These are phyloP conservation scores for Spinacia oleracea DNA, from an alignment of 179 eudicot species.

Conservation along the genomic window DNA sequence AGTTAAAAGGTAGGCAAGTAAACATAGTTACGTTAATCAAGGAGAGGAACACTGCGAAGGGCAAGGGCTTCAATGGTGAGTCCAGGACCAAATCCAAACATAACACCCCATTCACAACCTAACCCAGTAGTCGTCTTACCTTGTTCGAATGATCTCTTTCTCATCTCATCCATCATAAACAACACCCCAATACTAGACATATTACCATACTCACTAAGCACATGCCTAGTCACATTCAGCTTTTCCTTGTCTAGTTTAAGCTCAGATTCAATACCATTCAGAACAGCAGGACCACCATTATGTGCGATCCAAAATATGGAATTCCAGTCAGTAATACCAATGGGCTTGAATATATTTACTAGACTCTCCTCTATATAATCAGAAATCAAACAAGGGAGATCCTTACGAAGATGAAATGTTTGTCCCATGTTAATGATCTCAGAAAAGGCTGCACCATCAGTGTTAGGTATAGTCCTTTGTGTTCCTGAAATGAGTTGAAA, in stretches of 20 bases:
- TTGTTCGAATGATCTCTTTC: constrained; percentile 14
- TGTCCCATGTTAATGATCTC: constrained; percentile 27
- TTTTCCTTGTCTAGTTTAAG: constrained; percentile 18
- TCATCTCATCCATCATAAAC: constrained; percentile 31
- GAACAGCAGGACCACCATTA: constrained; percentile 17
- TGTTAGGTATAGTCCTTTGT: constrained; percentile 20
- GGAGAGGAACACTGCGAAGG: constrained; percentile 18
- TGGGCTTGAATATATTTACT: neutral
- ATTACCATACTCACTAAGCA: constrained; percentile 23
- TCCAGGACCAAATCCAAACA: constrained; percentile 27
- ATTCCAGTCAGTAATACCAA: constrained; percentile 16
- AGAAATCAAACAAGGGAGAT: constrained; percentile 18
- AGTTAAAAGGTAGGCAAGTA: too few relatives aligned
- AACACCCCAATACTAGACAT: constrained; percentile 24
- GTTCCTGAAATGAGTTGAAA: constrained; percentile 13
- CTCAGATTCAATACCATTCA: constrained; percentile 14
- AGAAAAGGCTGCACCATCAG: constrained; percentile 17
- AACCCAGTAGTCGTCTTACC: constrained; percentile 19
- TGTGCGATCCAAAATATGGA: constrained; percentile 22
- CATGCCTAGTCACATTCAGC: constrained; percentile 16
- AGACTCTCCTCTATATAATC: constrained; percentile 13
- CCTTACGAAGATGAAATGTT: constrained; percentile 24
- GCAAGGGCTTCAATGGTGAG: constrained; percentile 27
- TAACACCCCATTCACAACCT: constrained; percentile 27
- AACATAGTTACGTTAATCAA: too few relatives aligned